Conservation (phyloP, 2,329 filamentous ascomycete genomes). For the Phyllosticta citribraziliensis region DNA sequence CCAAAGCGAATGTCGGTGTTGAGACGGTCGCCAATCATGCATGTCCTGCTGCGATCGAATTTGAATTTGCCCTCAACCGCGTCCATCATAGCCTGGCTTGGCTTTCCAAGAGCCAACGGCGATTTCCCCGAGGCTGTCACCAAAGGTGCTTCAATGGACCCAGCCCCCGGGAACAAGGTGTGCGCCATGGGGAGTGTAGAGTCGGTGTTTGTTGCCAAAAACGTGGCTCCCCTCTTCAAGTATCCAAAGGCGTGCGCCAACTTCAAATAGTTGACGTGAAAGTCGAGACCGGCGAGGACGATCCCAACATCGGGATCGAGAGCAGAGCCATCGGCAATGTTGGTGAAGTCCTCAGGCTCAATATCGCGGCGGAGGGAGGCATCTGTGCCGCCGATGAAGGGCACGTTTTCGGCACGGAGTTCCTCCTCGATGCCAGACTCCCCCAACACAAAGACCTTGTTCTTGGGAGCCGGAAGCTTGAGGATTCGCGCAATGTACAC, state of each 20-base stretch:
- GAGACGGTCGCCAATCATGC: constrained; percentile 90
- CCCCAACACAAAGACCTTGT: constrained; percentile 90
- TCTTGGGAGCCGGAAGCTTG: constrained; percentile 63
- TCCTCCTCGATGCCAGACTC: constrained; percentile 88
- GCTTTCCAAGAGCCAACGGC: constrained; percentile 79
- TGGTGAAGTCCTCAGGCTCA: constrained; percentile 66
- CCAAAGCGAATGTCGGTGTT: constrained; percentile 97
- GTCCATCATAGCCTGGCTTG: constrained; percentile 99
- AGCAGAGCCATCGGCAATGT: constrained; percentile 60
- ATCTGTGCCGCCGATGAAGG: constrained; percentile 81
- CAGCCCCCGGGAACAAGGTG: constrained; percentile 83
- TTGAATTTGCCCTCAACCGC: constrained; percentile 93
- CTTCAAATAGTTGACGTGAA: constrained; percentile 93
- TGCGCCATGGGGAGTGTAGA: constrained; percentile 76
- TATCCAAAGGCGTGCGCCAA: constrained; percentile 78
- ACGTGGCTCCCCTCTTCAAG: constrained; percentile 68
- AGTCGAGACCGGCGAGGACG: constrained; percentile 84
- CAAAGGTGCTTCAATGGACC: constrained; percentile 69
- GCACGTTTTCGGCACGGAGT: constrained; percentile 66
- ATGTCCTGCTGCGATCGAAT: constrained; percentile 72
- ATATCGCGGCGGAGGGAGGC: constrained; percentile 67
- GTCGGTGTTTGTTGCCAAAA: constrained; percentile 89
- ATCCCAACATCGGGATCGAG: constrained; percentile 84
- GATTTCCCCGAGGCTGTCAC: constrained; percentile 52
- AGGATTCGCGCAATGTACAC: constrained; percentile 95